These are phyloP conservation scores for Xylaria intraflava DNA, from an alignment of 495 filamentous ascomycete species.

Conservation along the genomic window DNA sequence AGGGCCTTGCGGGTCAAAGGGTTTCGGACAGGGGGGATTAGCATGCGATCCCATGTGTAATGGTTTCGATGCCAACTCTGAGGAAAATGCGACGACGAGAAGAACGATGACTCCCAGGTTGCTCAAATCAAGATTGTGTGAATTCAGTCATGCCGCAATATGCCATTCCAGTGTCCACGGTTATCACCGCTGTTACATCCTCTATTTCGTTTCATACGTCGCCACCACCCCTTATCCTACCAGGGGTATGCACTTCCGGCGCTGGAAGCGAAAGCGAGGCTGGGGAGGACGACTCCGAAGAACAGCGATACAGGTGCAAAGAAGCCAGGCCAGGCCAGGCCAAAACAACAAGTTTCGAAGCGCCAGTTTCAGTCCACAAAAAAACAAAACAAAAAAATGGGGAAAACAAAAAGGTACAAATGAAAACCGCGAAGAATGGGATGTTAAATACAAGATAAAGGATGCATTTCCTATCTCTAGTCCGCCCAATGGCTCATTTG, in stretches of 20 bases:
- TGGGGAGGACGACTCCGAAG: neutral
- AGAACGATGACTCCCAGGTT: neutral
- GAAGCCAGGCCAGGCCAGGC: slow-evolving; percentile 5
- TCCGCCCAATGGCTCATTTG: neutral
- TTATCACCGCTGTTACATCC: neutral
- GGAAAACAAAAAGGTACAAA: slow-evolving; percentile 8
- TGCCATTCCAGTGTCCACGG: neutral
- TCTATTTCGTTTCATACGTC: neutral
- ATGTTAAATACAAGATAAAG: slow-evolving; percentile 22
- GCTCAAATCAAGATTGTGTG: neutral
- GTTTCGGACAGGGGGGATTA: neutral
- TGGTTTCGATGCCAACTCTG: neutral
- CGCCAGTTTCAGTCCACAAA: neutral
- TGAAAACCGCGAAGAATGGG: slow-evolving; percentile 6
- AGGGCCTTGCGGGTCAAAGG: too few relatives aligned
- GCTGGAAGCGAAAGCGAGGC: neutral
- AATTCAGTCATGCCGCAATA: neutral
- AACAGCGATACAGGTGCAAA: slow-evolving; percentile 1
- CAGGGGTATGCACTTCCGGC: neutral
- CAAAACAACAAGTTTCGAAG: neutral
- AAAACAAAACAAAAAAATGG: slow-evolving; percentile 11
- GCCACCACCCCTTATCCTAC: neutral
- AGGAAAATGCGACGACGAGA: neutral
- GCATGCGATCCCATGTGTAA: neutral
- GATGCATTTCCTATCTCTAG: slow-evolving; percentile 1